Conservation (phyloP, 345 rosid genomes). For the Lepidium aucheri region DNA sequence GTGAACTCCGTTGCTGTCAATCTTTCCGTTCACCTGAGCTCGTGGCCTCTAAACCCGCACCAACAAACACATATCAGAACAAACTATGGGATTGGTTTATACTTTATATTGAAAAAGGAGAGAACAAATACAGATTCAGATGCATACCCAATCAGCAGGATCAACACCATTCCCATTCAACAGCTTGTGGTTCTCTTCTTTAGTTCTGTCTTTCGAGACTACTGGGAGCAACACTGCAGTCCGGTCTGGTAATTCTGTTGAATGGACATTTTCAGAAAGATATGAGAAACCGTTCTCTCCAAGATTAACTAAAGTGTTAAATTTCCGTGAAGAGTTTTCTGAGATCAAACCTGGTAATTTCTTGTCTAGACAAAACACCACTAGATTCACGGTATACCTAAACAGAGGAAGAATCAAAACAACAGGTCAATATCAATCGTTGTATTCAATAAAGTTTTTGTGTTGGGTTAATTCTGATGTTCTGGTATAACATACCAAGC, state of each 20-base stretch:
- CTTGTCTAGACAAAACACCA: slow-evolving; percentile 93
- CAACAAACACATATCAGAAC: neutral
- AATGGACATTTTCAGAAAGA: neutral
- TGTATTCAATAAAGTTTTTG: neutral
- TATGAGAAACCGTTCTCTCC: neutral
- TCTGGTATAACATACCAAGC: slow-evolving; percentile 56
- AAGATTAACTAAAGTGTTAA: neutral
- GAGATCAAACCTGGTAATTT: slow-evolving; percentile 78
- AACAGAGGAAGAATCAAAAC: neutral
- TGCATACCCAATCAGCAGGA: slow-evolving; percentile 78
- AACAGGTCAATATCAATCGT: slow-evolving; percentile 1
- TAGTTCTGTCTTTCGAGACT: slow-evolving; percentile 60
- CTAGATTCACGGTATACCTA: slow-evolving; percentile 93
- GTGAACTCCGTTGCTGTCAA: slow-evolving; percentile 51
- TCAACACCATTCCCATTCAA: slow-evolving; percentile 80
- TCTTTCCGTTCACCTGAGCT: slow-evolving; percentile 80
- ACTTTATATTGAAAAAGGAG: neutral
- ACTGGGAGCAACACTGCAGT: slow-evolving; percentile 54
- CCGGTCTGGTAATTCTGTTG: slow-evolving; percentile 82
- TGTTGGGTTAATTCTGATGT: neutral
- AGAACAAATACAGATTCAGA: neutral
- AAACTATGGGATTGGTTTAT: neutral
- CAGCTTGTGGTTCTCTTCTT: slow-evolving; percentile 94
- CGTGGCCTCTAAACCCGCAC: slow-evolving; percentile 52
- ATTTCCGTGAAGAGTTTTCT: neutral